Evolutionary conservation across 805 yeast genomes (phyloP), one percentile per base, ranked within the genome.

Genomic region (Cyberlindnera japonica): DNA sequence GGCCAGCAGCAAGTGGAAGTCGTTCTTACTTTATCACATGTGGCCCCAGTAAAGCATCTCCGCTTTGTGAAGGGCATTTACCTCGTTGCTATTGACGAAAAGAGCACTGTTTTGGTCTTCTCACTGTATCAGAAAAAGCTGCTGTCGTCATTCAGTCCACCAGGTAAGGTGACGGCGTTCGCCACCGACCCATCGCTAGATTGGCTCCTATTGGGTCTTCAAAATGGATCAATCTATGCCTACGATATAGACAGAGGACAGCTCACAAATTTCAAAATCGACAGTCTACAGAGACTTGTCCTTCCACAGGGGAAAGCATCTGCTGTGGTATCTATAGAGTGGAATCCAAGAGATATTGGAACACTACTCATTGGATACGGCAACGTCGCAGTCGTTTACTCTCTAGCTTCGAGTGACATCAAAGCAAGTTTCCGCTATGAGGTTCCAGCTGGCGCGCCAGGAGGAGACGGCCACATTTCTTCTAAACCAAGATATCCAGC

Each of bases 331-430:
- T 68, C 81, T 0, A 62, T 93, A 3, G 77, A 78, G 47, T 72
- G 95, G 74, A 93, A 87, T 55, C 99, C 99, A 5, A 72, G 97
- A 47, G 97, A 93, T 58, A 69, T 88, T 7, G 91, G 95, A 0
- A 71, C 83, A 0, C 44, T 93, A 3, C 68, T 93, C 48, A 74
- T 93, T 9, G 77, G 88, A 0, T 93, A 90, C 59, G 65, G 76
- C 4, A 77, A 77, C 41, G 69, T 78, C 33, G 88, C 90, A 0
- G 75, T 89, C 1, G 65, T 78, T 4, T 91, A 81, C 60, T 81
- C 86, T 1, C 50, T 93, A 23, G 68, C 79, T 0, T 75, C 77
- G 3, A 81, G 76, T 25, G 73, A 72, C 19, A 61, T 83, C n/a
- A 76, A 73, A 41, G 71, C 69, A 38, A 61, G 67, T 3, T 77